phyloP scores from a whole-genome alignment of 441 rosid genomes.

The Erodium texanum region DNA sequence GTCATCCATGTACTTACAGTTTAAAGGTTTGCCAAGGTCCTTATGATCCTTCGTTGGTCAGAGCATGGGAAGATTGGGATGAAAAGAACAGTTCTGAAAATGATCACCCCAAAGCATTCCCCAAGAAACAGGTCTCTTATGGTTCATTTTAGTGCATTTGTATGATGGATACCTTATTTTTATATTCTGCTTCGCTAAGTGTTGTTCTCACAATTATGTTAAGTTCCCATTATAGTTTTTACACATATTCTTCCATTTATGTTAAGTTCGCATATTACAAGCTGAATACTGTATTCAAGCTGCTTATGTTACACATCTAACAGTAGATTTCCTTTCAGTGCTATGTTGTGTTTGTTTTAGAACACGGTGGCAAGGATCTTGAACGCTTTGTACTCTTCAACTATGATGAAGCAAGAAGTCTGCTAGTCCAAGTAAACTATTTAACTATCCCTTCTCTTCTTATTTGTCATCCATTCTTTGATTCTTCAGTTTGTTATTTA shows the following conservation, averaged over 20 bases:
- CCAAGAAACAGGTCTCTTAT: conserved; percentile 62
- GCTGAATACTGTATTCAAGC: background rate
- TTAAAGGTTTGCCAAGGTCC: conserved; percentile 78
- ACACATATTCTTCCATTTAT: background rate
- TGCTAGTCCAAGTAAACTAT: conserved; percentile 59
- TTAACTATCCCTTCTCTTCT: conserved; percentile 17
- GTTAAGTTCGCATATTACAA: background rate
- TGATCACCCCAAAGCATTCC: conserved; percentile 78
- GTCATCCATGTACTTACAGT: conserved; percentile 27
- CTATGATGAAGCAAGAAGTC: conserved; percentile 73
- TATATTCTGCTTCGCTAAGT: conserved; percentile 1
- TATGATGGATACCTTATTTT: background rate
- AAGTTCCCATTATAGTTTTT: background rate
- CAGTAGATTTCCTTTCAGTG: conserved; percentile 42
- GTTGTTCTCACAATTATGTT: background rate
- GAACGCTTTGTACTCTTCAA: conserved; percentile 77
- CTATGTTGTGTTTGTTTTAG: conserved; percentile 72
- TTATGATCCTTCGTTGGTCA: conserved; percentile 55
- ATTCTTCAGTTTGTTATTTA: conserved; percentile 7
- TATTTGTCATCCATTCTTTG: background rate
- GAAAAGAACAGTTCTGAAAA: conserved; percentile 69
- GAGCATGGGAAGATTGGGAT: conserved; percentile 98
- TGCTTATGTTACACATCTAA: background rate
- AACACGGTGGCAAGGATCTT: conserved; percentile 95
- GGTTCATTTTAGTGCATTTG: conserved; percentile 11